Evolutionary conservation across 2,329 filamentous ascomycete species (phyloP), one percentile per base, ranked within the genome.

Genomic region (Penicillium sp.): DNA sequence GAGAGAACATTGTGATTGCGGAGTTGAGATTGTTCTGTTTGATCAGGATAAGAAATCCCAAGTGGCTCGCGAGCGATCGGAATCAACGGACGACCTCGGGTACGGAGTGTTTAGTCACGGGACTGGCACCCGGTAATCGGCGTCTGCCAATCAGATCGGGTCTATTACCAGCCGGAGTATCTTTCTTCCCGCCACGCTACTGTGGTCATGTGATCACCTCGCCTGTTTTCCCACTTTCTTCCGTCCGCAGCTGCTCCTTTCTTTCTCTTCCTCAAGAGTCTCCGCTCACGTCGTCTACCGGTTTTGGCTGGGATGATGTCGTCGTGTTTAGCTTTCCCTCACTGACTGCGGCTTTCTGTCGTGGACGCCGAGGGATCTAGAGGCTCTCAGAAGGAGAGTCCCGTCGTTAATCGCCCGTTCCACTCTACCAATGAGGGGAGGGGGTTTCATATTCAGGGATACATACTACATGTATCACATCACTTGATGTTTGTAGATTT

Each of bases 381-480:
- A 75, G 72, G 68, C 65, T 68, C 73, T 68, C 62, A 77, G 75
- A 78, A 70, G 70, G 70, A 74, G 63, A 68, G 61, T 69, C 76
- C 76, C 75, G 76, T 78, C 75, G 76, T 79, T 79, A 79, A 79
- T 79, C 76, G 76, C 76, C 74, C 76, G 73, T 72, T 76, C 70
- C 70, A 69, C 70, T 76, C 76, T 76, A 58, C 68, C 76, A 60
- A 78, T 77, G 76, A 75, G 70, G 70, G 67, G 64, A 68, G 70
- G 64, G 75, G 76, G 77, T 79, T 79, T 78, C 77, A 78, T 78
- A 77, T 78, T 54, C 76, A 78, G 76, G 76, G 76, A 73, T 72
- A 78, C 74, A 78, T 75, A 45, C 52, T 29, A 52, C 47, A 47
- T 54, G 47, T 36, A 41, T 27, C 39, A 31, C 29, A 31, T 50